Base-by-base conservation (phyloP, 1,284 basidiomycete genomes). In the Sparassis latifolia region DNA sequence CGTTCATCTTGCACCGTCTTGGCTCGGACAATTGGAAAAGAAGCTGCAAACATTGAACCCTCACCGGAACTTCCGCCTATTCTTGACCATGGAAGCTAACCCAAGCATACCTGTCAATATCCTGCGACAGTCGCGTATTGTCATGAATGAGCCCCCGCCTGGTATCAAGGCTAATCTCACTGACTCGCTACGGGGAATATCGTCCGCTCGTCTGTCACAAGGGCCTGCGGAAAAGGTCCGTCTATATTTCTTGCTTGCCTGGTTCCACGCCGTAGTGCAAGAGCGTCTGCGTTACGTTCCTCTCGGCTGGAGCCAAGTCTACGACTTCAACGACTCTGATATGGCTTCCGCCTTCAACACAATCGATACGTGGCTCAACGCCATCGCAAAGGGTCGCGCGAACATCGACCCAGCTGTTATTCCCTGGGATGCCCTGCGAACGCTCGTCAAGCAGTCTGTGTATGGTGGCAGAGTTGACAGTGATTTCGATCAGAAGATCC, bases 261-360 rank as follows among this genome's bases (percentile, higher is more conserved):
- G 94, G 94, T 95, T 97, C 83, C 95, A 98, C 63, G 93, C 95
- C 12, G 81, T 97, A 29, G 86, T 97, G 0, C 94, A 97, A 70
- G 95, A 97, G 68, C 91, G 95, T 57, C 76, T 97, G 29, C 89
- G 95, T 41, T 97, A 97, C 65, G 89, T 88, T 6, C 95, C 95
- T 4, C 76, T 98, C 29, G 94, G 95, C 0, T 98, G 94, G 92
- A 93, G 88, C 64, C 93, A 97, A 71, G 78, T 79, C 0, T 97
- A 97, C 69, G 95, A 97, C 67, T 97, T 97, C 79, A 97, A 97
- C 68, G 93, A 97, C 66, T 96, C 95, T 3, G 95, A 98, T 64
- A 89, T 96, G 79, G 82, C 86, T n/a, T 89, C 94, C 9, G 93
- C 94, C 0, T 87, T 92, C 66, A 80, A 79, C 44, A 95, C 91